Evolutionary conservation across 352 stramenopile species (phyloP).

Genomic region (Globisporangium cylindrosporum): DNA sequence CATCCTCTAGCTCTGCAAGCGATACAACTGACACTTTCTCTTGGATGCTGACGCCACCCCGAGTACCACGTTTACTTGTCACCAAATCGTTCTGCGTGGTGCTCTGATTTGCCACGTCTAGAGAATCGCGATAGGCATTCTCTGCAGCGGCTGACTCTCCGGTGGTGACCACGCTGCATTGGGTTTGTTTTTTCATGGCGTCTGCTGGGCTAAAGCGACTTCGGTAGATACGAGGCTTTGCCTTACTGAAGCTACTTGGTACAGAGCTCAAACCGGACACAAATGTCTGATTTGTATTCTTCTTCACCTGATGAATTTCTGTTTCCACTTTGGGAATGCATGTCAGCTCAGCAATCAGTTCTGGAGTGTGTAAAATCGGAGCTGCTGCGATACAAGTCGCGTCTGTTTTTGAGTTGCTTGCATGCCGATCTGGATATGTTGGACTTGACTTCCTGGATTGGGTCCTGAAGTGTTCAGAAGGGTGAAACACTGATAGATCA

Average conservation of each 20-base stretch:
- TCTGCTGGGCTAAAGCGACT: conserved; percentile 28
- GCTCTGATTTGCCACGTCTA: neutral
- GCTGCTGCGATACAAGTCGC: neutral
- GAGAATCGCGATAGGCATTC: neutral
- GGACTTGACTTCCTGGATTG: neutral
- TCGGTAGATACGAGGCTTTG: conserved; percentile 54
- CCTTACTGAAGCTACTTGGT: conserved; percentile 56
- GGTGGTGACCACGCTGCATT: conserved; percentile 44
- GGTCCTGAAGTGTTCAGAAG: neutral
- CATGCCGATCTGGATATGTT: neutral
- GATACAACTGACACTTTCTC: conserved; percentile 49
- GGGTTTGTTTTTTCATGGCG: conserved; percentile 26
- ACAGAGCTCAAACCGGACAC: conserved; percentile 43
- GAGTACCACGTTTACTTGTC: neutral
- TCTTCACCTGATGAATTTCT: neutral
- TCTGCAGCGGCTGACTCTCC: conserved; percentile 14
- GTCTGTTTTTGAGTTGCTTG: neutral
- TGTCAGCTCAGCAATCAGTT: conserved; percentile 8
- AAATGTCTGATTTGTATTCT: conserved; percentile 14
- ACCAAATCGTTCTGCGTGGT: neutral
- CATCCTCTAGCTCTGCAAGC: conserved; percentile 43
- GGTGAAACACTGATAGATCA: neutral
- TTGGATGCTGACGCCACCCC: conserved; percentile 10
- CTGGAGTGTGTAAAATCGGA: conserved; percentile 7
- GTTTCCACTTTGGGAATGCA: conserved; percentile 8